A percentile compares a stretch with the other conserved stretches of the same genome.
phyloP scores from a whole-genome alignment of 306 rosid species.

The Rosa persica region DNA sequence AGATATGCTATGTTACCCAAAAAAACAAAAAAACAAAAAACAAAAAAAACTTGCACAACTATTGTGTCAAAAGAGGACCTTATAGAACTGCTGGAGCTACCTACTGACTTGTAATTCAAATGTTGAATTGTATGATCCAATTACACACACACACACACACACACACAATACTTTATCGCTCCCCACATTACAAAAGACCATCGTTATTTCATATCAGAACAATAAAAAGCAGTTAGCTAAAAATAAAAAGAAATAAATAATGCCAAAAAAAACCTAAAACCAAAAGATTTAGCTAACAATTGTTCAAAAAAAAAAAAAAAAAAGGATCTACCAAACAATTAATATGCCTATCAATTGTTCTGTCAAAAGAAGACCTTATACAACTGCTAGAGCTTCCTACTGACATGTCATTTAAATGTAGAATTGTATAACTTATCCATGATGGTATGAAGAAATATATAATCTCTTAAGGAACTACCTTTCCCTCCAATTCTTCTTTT shows the following conservation, averaged over 20 bases:
- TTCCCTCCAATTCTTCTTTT: conserved; percentile 64
- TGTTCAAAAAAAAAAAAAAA: too few species aligned
- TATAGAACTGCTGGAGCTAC: too few species aligned
- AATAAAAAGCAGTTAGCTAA: background rate
- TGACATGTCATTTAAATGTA: background rate
- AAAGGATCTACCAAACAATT: background rate
- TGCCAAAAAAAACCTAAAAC: background rate
- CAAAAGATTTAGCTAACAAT: background rate
- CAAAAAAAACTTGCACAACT: too few species aligned
- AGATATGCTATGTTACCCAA: too few species aligned
- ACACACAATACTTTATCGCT: too few species aligned
- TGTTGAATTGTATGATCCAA: background rate
- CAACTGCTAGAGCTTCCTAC: background rate
- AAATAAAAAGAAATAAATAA: background rate
- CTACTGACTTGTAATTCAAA: background rate
- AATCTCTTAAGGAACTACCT: conserved; percentile 54
- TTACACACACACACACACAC: background rate
- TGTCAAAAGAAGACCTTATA: background rate
- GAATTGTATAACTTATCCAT: background rate
- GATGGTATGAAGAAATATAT: conserved; percentile 19
- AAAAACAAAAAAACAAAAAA: too few species aligned
- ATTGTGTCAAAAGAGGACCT: too few species aligned
- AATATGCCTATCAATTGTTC: background rate
- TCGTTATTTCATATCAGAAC: background rate
- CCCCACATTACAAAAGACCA: background rate